phyloP scores from a whole-genome alignment of 768 basidiomycete genomes.

The Amanita muscaria region DNA sequence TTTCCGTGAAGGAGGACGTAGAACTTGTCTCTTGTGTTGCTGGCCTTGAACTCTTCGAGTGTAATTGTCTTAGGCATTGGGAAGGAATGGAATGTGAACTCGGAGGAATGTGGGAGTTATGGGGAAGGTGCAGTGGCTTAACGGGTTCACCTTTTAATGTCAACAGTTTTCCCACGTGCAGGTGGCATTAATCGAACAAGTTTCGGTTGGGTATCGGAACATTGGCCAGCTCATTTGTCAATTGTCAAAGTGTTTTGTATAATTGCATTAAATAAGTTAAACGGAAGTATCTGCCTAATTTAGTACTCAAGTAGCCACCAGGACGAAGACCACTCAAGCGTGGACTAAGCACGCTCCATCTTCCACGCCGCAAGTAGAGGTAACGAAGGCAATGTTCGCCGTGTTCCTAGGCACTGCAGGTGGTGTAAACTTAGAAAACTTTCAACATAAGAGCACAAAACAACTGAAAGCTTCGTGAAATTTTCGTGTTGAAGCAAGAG shows the following conservation, averaged over 20 bases:
- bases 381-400: slow-evolving; percentile 66
- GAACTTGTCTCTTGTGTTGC: slow-evolving; percentile 67
- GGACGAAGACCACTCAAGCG: slow-evolving; percentile 58
- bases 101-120: slow-evolving; percentile 12
- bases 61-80: slow-evolving; percentile 52
- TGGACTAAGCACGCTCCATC: slow-evolving; percentile 56
- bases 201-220: no score
- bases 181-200: no score
- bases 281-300: slow-evolving; percentile 44
- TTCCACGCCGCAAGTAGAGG: slow-evolving; percentile 73
- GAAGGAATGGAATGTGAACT: slow-evolving; percentile 9
- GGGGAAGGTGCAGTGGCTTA: not conserved
- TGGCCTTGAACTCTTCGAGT: slow-evolving; percentile 67
- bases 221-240: no score
- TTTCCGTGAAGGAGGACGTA: slow-evolving; percentile 82
- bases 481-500: slow-evolving; percentile 10
- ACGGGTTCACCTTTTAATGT: not conserved
- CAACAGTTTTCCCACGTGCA: not conserved
- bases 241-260: no score
- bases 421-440: slow-evolving; percentile 30
- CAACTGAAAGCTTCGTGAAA: no score
- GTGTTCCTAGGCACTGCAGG: slow-evolving; percentile 72
- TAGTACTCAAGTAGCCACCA: slow-evolving; percentile 78
- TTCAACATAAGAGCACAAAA: no score
- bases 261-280: slow-evolving; percentile 3